These are phyloP conservation scores for Sanghuangporus sanghuang DNA, from an alignment of 1,284 basidiomycete genomes.

Conservation along the genomic window DNA sequence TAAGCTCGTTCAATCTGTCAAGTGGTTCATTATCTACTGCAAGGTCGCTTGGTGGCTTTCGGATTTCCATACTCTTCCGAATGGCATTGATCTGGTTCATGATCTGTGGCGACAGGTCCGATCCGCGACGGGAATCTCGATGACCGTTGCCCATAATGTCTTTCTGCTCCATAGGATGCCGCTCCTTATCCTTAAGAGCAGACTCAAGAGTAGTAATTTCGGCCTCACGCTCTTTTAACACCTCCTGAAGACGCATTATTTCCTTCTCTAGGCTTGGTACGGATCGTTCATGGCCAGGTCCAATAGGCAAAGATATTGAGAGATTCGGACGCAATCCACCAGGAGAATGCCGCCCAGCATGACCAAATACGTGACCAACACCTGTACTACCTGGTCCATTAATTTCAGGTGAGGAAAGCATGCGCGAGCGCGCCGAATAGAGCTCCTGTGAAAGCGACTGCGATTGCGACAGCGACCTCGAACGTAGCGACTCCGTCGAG, in stretches of 20 bases:
- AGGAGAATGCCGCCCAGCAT: slow-evolving; percentile 18
- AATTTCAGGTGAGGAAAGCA: slow-evolving; percentile 61
- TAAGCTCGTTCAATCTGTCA: slow-evolving; percentile 77
- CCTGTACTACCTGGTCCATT: slow-evolving; percentile 56
- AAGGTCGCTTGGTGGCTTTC: slow-evolving; percentile 26
- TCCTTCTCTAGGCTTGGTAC: slow-evolving; percentile 84
- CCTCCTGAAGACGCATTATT: slow-evolving; percentile 86
- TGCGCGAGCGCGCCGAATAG: slow-evolving; percentile 83
- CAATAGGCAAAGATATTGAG: slow-evolving; percentile 50
- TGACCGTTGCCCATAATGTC: slow-evolving; percentile 24
- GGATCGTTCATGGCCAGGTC: slow-evolving; percentile 58
- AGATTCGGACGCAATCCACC: slow-evolving; percentile 47
- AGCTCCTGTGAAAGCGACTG: slow-evolving; percentile 95
- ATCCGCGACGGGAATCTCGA: slow-evolving; percentile 20
- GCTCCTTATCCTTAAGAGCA: slow-evolving; percentile 50
- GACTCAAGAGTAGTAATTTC: slow-evolving; percentile 79
- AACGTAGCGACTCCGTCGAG: slow-evolving; percentile 78
- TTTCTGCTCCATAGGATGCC: slow-evolving; percentile 20
- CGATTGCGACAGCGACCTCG: slow-evolving; percentile 84
- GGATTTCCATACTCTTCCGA: slow-evolving; percentile 53
- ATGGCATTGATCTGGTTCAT: slow-evolving; percentile 66
- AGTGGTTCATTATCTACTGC: slow-evolving; percentile 63
- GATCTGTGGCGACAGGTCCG: slow-evolving; percentile 59
- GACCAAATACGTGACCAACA: slow-evolving; percentile 32
- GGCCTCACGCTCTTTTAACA: slow-evolving; percentile 80